phyloP scores from a whole-genome alignment of 108 stramenopile species.

The Cyclostephanos tholiformis region DNA sequence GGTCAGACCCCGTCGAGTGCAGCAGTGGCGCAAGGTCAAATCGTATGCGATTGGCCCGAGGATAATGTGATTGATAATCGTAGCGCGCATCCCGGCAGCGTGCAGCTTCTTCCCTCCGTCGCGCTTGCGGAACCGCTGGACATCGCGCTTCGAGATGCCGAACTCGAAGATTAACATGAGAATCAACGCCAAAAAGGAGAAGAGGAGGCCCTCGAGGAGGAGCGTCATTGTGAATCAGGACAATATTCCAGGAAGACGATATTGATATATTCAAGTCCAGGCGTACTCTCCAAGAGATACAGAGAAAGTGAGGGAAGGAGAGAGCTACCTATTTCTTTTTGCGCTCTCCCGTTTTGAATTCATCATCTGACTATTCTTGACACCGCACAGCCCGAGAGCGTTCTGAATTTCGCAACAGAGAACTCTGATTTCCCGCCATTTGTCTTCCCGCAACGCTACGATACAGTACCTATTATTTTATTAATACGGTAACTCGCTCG shows the following conservation, averaged over 20 bases:
- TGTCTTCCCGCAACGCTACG: too few relatives aligned
- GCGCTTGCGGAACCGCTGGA: slow-evolving; percentile 26
- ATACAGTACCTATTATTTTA: too few relatives aligned
- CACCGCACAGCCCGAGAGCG: too few relatives aligned
- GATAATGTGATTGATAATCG: slow-evolving; percentile 33
- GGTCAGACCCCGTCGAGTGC: slow-evolving; percentile 21
- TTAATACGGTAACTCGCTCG: too few relatives aligned
- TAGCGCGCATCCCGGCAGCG: slow-evolving; percentile 29
- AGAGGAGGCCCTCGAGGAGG: slow-evolving; percentile 33
- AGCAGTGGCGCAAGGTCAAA: slow-evolving; percentile 33
- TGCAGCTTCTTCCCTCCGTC: slow-evolving; percentile 44
- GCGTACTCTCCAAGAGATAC: too few relatives aligned
- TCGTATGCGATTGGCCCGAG: slow-evolving; percentile 37
- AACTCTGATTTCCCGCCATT: too few relatives aligned
- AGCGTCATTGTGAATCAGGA: slow-evolving; percentile 14
- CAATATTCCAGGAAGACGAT: not conserved
- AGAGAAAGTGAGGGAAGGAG: too few relatives aligned
- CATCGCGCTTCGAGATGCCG: slow-evolving; percentile 19
- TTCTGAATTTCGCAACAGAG: too few relatives aligned
- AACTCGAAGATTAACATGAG: slow-evolving; percentile 36
- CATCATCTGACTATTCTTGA: too few relatives aligned
- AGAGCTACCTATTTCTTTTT: too few relatives aligned
- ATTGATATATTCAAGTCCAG: too few relatives aligned
- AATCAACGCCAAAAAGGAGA: slow-evolving; percentile 22
- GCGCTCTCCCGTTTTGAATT: too few relatives aligned